A percentile compares a stretch with the other conserved stretches of the same genome.
Evolutionary conservation across 73 alveolate genomes (phyloP).

Genomic region (Tetrahymena elliotti): DNA sequence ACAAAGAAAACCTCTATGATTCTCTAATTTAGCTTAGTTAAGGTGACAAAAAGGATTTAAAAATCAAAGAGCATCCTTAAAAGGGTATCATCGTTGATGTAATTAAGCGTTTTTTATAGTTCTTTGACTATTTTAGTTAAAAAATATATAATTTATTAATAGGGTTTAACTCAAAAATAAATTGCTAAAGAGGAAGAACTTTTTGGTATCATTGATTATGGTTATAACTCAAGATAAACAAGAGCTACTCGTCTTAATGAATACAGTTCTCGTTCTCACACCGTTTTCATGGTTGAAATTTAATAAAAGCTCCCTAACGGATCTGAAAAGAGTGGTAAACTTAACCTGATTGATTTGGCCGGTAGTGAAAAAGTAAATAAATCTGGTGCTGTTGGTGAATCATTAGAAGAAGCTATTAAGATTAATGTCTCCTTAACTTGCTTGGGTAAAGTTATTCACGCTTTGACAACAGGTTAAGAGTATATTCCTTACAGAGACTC

Average conservation of each 20-base stretch:
- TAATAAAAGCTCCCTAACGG: not conserved
- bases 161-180: not conserved
- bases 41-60: not conserved
- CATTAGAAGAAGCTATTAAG: conserved; percentile 94
- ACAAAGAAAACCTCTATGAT: not conserved
- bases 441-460: conserved; percentile 93
- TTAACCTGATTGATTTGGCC: conserved; percentile 69
- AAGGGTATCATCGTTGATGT: not conserved
- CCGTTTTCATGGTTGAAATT: conserved; percentile 17
- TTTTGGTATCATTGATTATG: not conserved
- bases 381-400: conserved; percentile 92
- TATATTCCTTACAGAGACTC: conserved; percentile 95
- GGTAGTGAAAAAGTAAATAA: conserved; percentile 94
- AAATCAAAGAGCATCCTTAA: not conserved
- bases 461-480: conserved; percentile 67
- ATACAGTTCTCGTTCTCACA: conserved; percentile 32
- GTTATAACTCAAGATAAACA: not conserved
- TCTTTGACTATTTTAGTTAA: not conserved
- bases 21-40: not conserved
- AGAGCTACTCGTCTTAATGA: not conserved
- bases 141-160: not conserved
- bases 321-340: conserved; percentile 9
- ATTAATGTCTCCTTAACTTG: conserved; percentile 95
- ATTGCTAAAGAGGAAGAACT: not conserved
- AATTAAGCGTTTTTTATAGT: not conserved